phyloP scores from a whole-genome alignment of 306 rosid species.

The Vigna nakashimae region DNA sequence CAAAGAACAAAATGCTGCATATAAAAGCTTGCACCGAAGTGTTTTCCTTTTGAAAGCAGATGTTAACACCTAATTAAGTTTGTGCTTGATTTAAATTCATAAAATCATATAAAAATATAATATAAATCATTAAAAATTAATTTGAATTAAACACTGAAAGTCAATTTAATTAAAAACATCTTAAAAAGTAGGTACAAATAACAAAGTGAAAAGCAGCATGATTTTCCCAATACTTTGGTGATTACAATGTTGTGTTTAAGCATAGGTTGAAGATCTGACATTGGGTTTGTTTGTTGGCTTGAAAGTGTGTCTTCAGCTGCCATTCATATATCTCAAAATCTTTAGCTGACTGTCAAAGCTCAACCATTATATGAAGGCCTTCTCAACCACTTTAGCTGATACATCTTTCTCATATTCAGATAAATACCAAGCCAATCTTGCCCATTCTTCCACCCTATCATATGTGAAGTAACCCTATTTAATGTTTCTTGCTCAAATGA shows the following conservation, averaged over 20 bases:
- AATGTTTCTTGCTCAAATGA: conserved; percentile 98
- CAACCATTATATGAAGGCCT: not conserved
- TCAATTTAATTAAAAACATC: not conserved
- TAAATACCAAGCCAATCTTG: not conserved
- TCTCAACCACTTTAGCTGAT: conserved; percentile 13
- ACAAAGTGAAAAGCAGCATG: too few relatives aligned
- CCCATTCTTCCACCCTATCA: too few relatives aligned
- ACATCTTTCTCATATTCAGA: not conserved
- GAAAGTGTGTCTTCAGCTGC: conserved; percentile 48
- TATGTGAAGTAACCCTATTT: conserved; percentile 24
- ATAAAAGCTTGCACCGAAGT: too few relatives aligned
- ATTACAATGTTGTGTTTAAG: not conserved
- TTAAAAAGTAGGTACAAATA: not conserved
- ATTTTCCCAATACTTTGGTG: not conserved
- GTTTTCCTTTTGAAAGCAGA: too few relatives aligned
- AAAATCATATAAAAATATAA: too few relatives aligned
- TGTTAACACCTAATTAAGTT: too few relatives aligned
- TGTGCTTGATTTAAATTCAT: too few relatives aligned
- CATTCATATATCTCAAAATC: conserved; percentile 38
- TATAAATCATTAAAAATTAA: too few relatives aligned
- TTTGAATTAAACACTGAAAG: too few relatives aligned
- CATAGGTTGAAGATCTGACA: not conserved
- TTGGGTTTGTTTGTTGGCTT: conserved; percentile 37
- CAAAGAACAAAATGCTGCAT: too few relatives aligned
- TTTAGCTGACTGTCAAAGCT: conserved; percentile 45